A percentile compares a stretch with the other conserved stretches of the same genome.
phyloP scores from a whole-genome alignment of 352 stramenopile species.

The Globisporangium megalacanthum region DNA sequence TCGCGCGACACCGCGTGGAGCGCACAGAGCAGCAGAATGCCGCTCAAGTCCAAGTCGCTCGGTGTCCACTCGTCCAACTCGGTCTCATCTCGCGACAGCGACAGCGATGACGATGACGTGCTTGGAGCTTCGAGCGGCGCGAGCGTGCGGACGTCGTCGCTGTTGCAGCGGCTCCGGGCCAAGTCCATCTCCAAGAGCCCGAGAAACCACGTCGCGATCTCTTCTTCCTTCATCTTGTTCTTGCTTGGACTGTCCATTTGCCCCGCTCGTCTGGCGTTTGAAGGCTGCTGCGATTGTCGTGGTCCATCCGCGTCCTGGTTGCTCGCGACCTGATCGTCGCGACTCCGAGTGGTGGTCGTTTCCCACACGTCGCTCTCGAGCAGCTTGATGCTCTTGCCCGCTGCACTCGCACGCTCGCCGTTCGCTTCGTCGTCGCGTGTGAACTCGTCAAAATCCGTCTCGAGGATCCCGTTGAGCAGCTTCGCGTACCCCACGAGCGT shows the following conservation, averaged over 20 bases:
- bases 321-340: not conserved
- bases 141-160: slow-evolving; percentile 13
- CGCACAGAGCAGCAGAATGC: slow-evolving; percentile 71
- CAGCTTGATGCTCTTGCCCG: slow-evolving; percentile 15
- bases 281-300: slow-evolving; percentile 9
- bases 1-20: slow-evolving; percentile 75
- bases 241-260: slow-evolving; percentile 18
- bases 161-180: slow-evolving; percentile 19
- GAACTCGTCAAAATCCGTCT: slow-evolving; percentile 65
- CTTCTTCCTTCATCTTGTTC: slow-evolving; percentile 51
- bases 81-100: slow-evolving; percentile 5
- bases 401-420: slow-evolving; percentile 1
- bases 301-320: slow-evolving; percentile 29
- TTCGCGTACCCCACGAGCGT: slow-evolving; percentile 52
- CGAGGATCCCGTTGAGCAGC: slow-evolving; percentile 59
- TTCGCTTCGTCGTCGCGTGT: slow-evolving; percentile 19
- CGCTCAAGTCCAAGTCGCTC: slow-evolving; percentile 58
- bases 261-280: slow-evolving; percentile 5
- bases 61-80: slow-evolving; percentile 47
- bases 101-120: not conserved
- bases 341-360: too few relatives aligned
- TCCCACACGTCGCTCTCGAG: slow-evolving; percentile 12
- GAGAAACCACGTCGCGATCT: slow-evolving; percentile 69
- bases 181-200: slow-evolving; percentile 61
- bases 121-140: slow-evolving; percentile 8